Base-by-base conservation (phyloP, 116 monocot species). In the Cymodocea nodosa region DNA sequence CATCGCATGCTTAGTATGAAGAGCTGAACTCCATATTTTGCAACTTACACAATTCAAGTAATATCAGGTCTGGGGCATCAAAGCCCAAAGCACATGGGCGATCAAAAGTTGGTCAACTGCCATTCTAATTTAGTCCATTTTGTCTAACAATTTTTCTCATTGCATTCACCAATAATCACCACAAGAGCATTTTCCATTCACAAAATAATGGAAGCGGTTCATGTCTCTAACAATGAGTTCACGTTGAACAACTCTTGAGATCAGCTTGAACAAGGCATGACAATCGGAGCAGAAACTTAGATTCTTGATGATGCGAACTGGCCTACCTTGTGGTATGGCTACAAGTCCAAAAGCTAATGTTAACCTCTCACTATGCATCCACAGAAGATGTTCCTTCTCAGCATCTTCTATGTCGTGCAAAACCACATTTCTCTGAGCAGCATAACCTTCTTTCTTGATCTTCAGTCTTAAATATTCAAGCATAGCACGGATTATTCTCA, bases 351-450 rank as follows among this genome's bases (percentile, higher is more conserved):
- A 81, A 34, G 87, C 89, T 58, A 94, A 73, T n/a, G 94, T 87
- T 65, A 94, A 52, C 75, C 87, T 82, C 79, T 89, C 87, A 62
- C 89, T 81, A 65, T 89, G 94, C 11, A 78, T 62, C 86, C 90
- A 87, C 17, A 89, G 52, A 4, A 77, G 59, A 18, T 58, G 66
- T 30, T 77, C 64, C 56, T 87, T 89, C 64, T 80, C 55, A 15
- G 77, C 82, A 57, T 87, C 79, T 2, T 54, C 76, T 25, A 90
- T 58, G 61, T 84, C 79, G 71, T 89, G 86, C 62, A 85, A 68
- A 34, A 84, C 73, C 4, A 67, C 86, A 61, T 79, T 62, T 50
- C 60, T 23, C 51, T 82, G 64, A 53, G 78, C 71, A 72, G 74
- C 37, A 72, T 89, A 84, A 2, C 94, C 90, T 22, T 50, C 60